Evolutionary conservation across 352 stramenopile genomes (phyloP), one percentile per base, ranked within the genome.

Genomic region (Phytophthora ohioensis): DNA sequence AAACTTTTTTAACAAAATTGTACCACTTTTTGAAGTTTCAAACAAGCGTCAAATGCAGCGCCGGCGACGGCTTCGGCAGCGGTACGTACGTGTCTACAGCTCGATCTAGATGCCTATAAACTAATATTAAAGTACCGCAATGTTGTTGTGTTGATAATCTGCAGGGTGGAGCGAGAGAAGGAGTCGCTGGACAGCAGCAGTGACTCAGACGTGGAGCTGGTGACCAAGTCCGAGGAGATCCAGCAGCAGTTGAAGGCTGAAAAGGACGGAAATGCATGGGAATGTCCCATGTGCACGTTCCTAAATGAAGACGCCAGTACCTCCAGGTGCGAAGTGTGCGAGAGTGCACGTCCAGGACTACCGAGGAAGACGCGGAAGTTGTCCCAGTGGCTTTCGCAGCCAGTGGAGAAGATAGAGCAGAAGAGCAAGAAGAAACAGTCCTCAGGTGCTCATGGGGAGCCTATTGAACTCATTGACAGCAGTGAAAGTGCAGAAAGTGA

Each of bases 241-340:
- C 62, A 38, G 15, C 45, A 66, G 34, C 31, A 67, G 27, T 42
- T 51, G 4, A 57, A 30, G 30, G 30, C 17, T 15, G 15, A 67
- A n/a, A 57, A 43, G 30, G 9, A 39, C 41, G 56, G 34, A 36
- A 39, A 56, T 3, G 9, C 53, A 7, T 90, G 83, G 81, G 69
- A 71, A 34, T 90, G 81, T 12, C 48, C 49, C 6, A 73, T 70
- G 45, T 91, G 83, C 54, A 91, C 83, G 7, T 90, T 79, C 27
- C 27, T 80, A 6, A 90, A 91, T 48, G 69, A 71, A 57, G 31
- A 71, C n/a, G 5, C 12, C 27, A 17, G 3, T 48, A 61, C 62
- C 3, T 49, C 17, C 2, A 43, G 57, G 38, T 91, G 83, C 36
- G 70, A 87, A 59, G 30, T 91, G 30, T 90, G 83, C 57, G 66